Percentiles rank a stretch among this genome's conserved stretches.
These are phyloP conservation scores for Alliaria petiolata DNA, from an alignment of 345 rosid genomes.

Conservation along the genomic window DNA sequence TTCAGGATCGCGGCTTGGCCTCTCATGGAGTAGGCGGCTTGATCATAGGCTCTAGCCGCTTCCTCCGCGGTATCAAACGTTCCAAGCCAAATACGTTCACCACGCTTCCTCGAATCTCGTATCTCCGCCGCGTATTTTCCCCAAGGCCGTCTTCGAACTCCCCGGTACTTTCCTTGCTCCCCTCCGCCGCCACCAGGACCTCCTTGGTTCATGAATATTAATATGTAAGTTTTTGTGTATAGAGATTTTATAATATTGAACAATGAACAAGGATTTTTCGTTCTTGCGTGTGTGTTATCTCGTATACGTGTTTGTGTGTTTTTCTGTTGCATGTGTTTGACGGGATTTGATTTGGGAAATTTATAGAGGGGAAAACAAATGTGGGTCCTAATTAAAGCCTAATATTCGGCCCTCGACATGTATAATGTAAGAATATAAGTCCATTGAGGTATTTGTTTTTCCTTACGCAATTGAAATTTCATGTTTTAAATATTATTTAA, in stretches of 20 bases:
- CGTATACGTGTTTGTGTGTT: neutral
- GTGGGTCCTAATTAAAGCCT: slow-evolving; percentile 14
- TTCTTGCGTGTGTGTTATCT: neutral
- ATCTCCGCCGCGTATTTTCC: slow-evolving; percentile 94
- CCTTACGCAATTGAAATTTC: slow-evolving; percentile 9
- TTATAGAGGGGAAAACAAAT: slow-evolving; percentile 15
- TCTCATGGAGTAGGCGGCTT: slow-evolving; percentile 83
- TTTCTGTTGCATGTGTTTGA: slow-evolving; percentile 33
- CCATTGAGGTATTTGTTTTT: neutral
- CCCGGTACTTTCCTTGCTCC: slow-evolving; percentile 49
- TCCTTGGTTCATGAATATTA: slow-evolving; percentile 24
- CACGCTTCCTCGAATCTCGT: slow-evolving; percentile 66
- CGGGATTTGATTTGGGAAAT: neutral
- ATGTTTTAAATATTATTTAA: neutral
- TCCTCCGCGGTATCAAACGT: slow-evolving; percentile 87
- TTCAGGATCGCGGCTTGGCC: slow-evolving; percentile 75
- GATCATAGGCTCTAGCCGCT: slow-evolving; percentile 85
- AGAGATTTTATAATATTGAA: neutral
- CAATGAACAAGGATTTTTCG: slow-evolving; percentile 5
- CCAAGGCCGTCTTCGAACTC: slow-evolving; percentile 87
- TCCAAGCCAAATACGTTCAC: slow-evolving; percentile 89
- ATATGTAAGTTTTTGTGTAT: neutral
- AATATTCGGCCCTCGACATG: slow-evolving; percentile 12
- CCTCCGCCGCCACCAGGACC: slow-evolving; percentile 25
- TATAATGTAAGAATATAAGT: neutral